phyloP scores from a whole-genome alignment of 2,329 filamentous ascomycete species.

The Magnaporthiopsis rhizophila region DNA sequence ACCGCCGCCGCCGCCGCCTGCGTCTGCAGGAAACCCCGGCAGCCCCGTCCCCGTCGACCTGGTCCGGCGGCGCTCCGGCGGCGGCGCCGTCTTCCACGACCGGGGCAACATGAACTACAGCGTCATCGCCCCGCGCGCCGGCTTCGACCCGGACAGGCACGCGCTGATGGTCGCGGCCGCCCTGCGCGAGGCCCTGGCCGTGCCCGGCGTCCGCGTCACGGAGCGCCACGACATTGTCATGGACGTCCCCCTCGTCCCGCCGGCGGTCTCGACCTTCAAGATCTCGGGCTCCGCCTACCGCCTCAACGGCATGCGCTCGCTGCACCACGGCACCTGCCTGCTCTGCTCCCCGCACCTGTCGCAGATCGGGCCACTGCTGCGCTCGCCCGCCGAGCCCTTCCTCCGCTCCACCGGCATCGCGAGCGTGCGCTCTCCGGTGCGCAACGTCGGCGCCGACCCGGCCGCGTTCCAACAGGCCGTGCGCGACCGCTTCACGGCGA shows the following conservation, averaged over 20 bases:
- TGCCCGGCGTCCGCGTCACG: constrained; percentile 64
- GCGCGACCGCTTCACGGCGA: constrained; percentile 20
- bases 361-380: constrained; percentile 60
- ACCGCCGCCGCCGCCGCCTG: constrained; percentile 14
- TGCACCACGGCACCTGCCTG: constrained; percentile 92
- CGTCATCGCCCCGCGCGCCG: constrained; percentile 70
- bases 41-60: constrained; percentile 38
- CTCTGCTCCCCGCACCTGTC: constrained; percentile 67
- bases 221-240: constrained; percentile 88
- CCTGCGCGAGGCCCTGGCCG: constrained; percentile 48
- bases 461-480: constrained; percentile 38
- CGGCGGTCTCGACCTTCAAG: constrained; percentile 48
- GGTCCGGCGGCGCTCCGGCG: constrained; percentile 78
- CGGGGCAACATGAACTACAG: constrained; percentile 89
- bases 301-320: constrained; percentile 64
- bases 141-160: constrained; percentile 78
- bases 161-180: constrained; percentile 91
- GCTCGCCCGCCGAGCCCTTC: constrained; percentile 60
- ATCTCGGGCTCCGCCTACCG: constrained; percentile 95
- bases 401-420: constrained; percentile 81
- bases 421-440: constrained; percentile 78
- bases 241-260: constrained; percentile 27
- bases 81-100: constrained; percentile 93
- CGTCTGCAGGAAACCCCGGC: constrained; percentile 4
- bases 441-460: constrained; percentile 54